Evolutionary conservation across 495 filamentous ascomycete genomes (phyloP), one percentile per base, ranked within the genome.

Genomic region (Penicillium antarcticum): DNA sequence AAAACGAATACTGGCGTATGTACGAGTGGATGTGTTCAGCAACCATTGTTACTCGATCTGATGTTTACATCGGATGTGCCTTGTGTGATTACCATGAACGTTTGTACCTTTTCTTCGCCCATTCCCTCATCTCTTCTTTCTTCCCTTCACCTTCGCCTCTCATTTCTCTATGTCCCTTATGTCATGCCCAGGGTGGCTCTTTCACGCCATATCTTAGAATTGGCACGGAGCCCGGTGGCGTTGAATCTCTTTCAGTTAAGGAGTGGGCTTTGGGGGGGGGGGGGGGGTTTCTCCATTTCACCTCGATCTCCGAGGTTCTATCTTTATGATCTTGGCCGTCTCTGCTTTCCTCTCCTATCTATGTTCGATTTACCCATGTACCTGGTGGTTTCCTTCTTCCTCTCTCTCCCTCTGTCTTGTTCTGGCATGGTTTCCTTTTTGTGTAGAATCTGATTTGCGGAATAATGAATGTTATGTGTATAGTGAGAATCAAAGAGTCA

Each of bases 1-100:
- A 37, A 42, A 40, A 38, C 17, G 50, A 14, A 35, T 53, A 46
- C 50, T 32, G 42, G 24, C 42, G 35, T 38, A n/a, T 17, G 18
- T 23, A 13, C 17, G 40, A 16, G n/a, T 46, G 24, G 29, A 7
- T 36, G 5, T 29, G 19, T 23, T 40, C n/a, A 13, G 39, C 13
- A 39, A 34, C 41, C 47, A 44, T 33, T 51, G 16, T 35, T 38
- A 29, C 23, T 34, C 39, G 13, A 35, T 46, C 26, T 29, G 26
- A 29, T 42, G 11, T 41, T 49, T 63, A 53, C 60, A 60, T 60
- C 34, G 60, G 51, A 39, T 16, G 33, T 41, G 21, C 45, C 32
- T 37, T 40, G 9, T 58, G 43, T 61, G 55, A 58, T 51, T 56
- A 60, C 58, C 48, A 62, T 55, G 51, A 51, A 55, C 31, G 49